These are phyloP conservation scores for Carallia brachiata DNA, from an alignment of 345 rosid species.

Conservation along the genomic window DNA sequence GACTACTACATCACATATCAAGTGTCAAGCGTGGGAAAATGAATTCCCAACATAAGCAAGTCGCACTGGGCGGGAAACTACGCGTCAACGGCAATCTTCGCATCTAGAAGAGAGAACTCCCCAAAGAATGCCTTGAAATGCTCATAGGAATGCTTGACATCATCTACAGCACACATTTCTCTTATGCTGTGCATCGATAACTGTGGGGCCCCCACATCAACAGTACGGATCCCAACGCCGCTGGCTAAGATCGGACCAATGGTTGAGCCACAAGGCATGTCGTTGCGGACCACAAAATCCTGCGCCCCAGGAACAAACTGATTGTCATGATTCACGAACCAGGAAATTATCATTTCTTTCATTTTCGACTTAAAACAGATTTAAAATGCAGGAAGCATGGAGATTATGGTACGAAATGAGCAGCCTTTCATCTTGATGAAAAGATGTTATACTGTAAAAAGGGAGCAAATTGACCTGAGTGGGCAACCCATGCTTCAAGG, in stretches of 20 bases:
- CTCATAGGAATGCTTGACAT: constrained; percentile 68
- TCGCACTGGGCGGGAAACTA: not conserved
- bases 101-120: constrained; percentile 64
- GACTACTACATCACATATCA: not conserved
- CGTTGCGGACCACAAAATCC: constrained; percentile 98
- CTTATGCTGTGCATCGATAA: constrained; percentile 96
- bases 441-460: not conserved
- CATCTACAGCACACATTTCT: constrained; percentile 93
- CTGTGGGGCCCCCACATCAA: constrained; percentile 96
- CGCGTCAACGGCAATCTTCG: constrained; percentile 58
- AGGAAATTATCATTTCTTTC: too few relatives aligned
- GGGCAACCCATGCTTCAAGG: constrained; percentile 65
- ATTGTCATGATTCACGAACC: too few relatives aligned
- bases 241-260: constrained; percentile 97
- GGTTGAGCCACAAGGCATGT: constrained; percentile 92
- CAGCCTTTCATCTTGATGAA: too few relatives aligned
- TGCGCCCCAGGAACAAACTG: constrained; percentile 16
- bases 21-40: not conserved
- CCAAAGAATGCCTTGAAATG: constrained; percentile 90
- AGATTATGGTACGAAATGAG: too few relatives aligned
- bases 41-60: not conserved
- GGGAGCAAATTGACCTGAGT: constrained; percentile 51
- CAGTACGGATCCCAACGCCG: constrained; percentile 88
- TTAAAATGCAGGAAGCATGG: too few relatives aligned
- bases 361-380: too few relatives aligned